phyloP scores from a whole-genome alignment of 352 stramenopile genomes.

The Phytophthora europaea region DNA sequence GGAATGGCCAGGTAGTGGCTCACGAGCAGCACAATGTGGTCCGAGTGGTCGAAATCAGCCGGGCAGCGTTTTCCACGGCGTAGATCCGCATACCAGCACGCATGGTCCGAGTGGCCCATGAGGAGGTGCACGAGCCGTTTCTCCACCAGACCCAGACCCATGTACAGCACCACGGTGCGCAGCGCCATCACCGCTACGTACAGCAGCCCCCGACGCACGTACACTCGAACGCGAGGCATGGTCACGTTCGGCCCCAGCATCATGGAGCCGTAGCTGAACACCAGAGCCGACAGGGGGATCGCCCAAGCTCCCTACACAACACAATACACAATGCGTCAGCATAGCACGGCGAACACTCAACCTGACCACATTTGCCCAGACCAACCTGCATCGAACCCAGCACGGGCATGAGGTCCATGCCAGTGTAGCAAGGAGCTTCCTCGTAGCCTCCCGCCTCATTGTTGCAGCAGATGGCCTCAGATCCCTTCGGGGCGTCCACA shows the following conservation, averaged over 20 bases:
- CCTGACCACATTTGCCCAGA: not conserved
- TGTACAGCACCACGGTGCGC: constrained; percentile 77
- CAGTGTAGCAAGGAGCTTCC: constrained; percentile 66
- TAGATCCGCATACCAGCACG: constrained; percentile 72
- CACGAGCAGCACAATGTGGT: constrained; percentile 82
- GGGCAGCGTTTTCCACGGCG: constrained; percentile 64
- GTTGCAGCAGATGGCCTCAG: constrained; percentile 70
- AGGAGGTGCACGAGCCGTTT: constrained; percentile 50
- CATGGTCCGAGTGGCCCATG: constrained; percentile 36
- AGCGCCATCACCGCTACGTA: constrained; percentile 74
- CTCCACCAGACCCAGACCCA: constrained; percentile 66
- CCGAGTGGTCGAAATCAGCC: constrained; percentile 77
- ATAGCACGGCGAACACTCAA: not conserved
- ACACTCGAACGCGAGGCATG: constrained; percentile 60
- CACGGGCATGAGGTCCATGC: constrained; percentile 68
- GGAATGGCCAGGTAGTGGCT: constrained; percentile 77
- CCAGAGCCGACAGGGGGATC: constrained; percentile 61
- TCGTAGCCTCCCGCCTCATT: constrained; percentile 36
- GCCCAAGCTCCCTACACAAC: constrained; percentile 65
- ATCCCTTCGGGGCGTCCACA: constrained; percentile 35
- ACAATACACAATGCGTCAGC: not conserved
- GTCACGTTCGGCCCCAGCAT: constrained; percentile 65
- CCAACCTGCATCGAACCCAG: constrained; percentile 54
- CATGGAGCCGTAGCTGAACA: constrained; percentile 79
- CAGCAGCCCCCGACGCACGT: constrained; percentile 63